Base-by-base conservation (phyloP, 75 land plant species). In the Adiantum capillusveneris region DNA sequence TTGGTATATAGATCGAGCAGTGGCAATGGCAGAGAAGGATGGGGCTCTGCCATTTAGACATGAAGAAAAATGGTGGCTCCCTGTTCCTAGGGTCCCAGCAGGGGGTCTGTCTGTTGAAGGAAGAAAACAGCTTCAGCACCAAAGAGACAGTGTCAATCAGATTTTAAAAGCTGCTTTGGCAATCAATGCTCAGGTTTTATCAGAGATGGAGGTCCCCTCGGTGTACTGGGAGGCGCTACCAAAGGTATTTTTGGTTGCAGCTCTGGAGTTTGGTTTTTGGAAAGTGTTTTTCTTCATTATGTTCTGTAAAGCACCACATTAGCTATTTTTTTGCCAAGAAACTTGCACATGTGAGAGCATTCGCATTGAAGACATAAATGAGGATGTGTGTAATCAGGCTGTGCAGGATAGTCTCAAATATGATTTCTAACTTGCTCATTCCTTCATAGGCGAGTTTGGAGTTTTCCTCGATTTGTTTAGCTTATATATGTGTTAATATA, bases 21-120 rank as follows among this genome's bases (percentile, higher is more conserved):
- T n/a, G 22, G 50, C 50, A 18, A 74, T 71, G 9, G 87, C 76
- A 29, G 79, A 69, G 11, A 71, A 73, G 41, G 43, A 30, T 1
- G 48, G 70, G 25, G 45, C 65, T 1, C 74, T 72, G 19, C 53
- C 58, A 24, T 69, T 56, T 13, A 63, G 78, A 0, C 81, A 78
- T 45, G 86, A 82, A 37, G 88, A 84, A 64, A 82, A 85, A 71
- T 92, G 97, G 97, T 92, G 94, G 94, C 71, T 85, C 18, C 97
- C 97, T 11, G 67, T 61, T 21, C 84, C 79, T 0, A 80, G 76
- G 42, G 89, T 92, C 17, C 90, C 95, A 7, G 69, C 65, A 21
- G 60, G 57, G 21, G 97, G 97, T 2, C 79, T 92, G 14, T 82
- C 95, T 17, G 89, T 80, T 11, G 68, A 59, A 20, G 44, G 76